Conservation (phyloP, 352 stramenopile species). For the Pythium rhizo-oryzae region DNA sequence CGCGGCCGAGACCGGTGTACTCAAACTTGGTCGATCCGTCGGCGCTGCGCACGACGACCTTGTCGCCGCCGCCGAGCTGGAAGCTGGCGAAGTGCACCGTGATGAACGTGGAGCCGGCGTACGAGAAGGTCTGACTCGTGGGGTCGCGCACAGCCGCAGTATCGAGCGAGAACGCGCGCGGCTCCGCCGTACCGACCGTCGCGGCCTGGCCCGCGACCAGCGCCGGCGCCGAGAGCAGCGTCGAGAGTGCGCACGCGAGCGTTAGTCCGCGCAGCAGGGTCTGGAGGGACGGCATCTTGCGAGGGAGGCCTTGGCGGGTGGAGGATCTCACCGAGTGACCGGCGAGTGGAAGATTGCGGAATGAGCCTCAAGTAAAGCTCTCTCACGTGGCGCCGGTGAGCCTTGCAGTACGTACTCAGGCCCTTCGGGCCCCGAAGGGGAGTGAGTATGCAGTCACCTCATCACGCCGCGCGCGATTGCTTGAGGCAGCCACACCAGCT, state of each 20-base stretch:
- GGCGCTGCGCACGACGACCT: constrained; percentile 25
- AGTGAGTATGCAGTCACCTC: constrained; percentile 3
- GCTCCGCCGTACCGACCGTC: constrained; percentile 18
- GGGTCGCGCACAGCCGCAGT: constrained; percentile 6
- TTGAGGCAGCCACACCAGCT: not conserved
- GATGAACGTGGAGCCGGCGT: constrained; percentile 24
- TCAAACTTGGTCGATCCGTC: constrained; percentile 17
- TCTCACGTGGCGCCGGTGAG: not conserved
- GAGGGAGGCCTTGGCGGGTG: too few relatives aligned
- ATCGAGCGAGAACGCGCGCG: constrained; percentile 8
- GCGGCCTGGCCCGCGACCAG: constrained; percentile 4
- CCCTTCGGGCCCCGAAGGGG: too few relatives aligned
- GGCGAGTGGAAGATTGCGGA: constrained; percentile 6
- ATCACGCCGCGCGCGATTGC: not conserved
- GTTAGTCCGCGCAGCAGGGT: not conserved
- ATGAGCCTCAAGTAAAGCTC: not conserved
- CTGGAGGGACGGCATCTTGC: constrained; percentile 6
- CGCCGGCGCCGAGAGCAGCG: constrained; percentile 2
- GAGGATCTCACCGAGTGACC: not conserved
- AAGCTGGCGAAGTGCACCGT: constrained; percentile 33
- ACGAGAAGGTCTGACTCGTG: constrained; percentile 13
- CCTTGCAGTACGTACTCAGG: not conserved
- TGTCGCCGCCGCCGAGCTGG: constrained; percentile 25
- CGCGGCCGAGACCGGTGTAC: constrained; percentile 28
- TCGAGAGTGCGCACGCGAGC: constrained; percentile 7